Percentiles rank a stretch among this genome's conserved stretches.
Evolutionary conservation across 2,329 filamentous ascomycete species (phyloP).

Genomic region (Alternaria sp.): DNA sequence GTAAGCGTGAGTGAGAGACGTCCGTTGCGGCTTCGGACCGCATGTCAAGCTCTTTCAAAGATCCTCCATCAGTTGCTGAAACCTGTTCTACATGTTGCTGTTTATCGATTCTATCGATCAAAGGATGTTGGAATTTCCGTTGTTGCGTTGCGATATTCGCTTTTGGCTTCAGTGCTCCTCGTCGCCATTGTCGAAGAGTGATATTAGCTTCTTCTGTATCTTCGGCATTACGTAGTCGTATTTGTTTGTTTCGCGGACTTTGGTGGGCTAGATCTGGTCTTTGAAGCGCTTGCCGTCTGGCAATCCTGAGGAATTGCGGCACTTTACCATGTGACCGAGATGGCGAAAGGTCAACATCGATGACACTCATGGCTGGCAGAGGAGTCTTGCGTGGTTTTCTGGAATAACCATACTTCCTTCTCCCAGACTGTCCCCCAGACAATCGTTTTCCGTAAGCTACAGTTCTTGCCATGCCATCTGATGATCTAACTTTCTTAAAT

Average conservation of each 20-base stretch:
- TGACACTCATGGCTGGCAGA: constrained; percentile 57
- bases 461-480: constrained; percentile 4
- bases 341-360: constrained; percentile 58
- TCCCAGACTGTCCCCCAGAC: constrained; percentile 1
- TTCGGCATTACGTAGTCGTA: constrained; percentile 60
- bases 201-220: constrained; percentile 65
- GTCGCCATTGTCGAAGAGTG: constrained; percentile 61
- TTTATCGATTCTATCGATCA: constrained; percentile 32
- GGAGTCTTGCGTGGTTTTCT: constrained; percentile 24
- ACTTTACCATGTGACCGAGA: constrained; percentile 41
- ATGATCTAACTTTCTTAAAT: constrained; percentile 28
- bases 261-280: constrained; percentile 60
- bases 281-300: constrained; percentile 61
- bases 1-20: background rate
- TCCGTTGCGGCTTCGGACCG: constrained; percentile 6
- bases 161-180: constrained; percentile 50
- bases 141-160: constrained; percentile 10
- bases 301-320: constrained; percentile 65
- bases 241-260: constrained; percentile 61
- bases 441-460: constrained; percentile 3
- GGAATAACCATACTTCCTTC: constrained; percentile 18
- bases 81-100: constrained; percentile 22
- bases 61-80: background rate
- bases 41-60: constrained; percentile 7
- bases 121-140: constrained; percentile 20